Conservation (phyloP, 441 rosid genomes). For the Metrosideros polymorpha region DNA sequence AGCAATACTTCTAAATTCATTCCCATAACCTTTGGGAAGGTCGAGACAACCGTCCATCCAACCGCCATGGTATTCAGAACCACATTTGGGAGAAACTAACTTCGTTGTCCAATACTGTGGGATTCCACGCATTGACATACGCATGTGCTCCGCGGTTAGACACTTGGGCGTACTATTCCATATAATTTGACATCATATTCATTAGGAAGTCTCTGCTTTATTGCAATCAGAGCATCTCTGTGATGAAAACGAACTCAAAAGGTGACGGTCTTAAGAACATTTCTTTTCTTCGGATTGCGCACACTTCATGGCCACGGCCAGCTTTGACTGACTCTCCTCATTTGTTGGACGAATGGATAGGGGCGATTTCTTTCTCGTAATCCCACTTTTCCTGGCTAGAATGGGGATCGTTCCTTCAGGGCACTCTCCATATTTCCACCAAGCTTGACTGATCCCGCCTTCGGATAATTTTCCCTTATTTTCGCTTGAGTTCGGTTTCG, state of each 20-base stretch:
- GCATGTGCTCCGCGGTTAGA: too few species aligned
- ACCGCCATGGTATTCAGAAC: not conserved
- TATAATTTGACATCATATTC: too few species aligned
- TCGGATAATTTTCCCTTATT: not conserved
- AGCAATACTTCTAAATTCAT: not conserved
- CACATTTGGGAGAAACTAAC: slow-evolving; percentile 14
- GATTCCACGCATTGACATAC: slow-evolving; percentile 22
- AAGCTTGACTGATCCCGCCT: too few species aligned
- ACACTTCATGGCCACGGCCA: not conserved
- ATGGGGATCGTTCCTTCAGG: too few species aligned
- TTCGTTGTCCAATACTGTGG: not conserved
- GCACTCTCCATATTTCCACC: too few species aligned
- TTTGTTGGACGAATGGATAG: too few species aligned
- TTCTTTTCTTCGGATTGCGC: not conserved
- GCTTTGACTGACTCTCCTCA: not conserved
- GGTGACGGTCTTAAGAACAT: not conserved
- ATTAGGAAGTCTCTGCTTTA: too few species aligned
- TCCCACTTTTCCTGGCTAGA: not conserved
- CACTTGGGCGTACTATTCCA: too few species aligned
- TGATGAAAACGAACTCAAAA: not conserved
- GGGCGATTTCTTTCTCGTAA: not conserved
- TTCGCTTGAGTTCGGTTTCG: too few species aligned
- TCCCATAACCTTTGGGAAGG: not conserved
- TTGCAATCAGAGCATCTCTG: too few species aligned
- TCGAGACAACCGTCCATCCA: not conserved